Percentiles rank a stretch among this genome's conserved stretches.
These are phyloP conservation scores for Aspergillus bombycis DNA, from an alignment of 2,329 filamentous ascomycete genomes.

Conservation along the genomic window DNA sequence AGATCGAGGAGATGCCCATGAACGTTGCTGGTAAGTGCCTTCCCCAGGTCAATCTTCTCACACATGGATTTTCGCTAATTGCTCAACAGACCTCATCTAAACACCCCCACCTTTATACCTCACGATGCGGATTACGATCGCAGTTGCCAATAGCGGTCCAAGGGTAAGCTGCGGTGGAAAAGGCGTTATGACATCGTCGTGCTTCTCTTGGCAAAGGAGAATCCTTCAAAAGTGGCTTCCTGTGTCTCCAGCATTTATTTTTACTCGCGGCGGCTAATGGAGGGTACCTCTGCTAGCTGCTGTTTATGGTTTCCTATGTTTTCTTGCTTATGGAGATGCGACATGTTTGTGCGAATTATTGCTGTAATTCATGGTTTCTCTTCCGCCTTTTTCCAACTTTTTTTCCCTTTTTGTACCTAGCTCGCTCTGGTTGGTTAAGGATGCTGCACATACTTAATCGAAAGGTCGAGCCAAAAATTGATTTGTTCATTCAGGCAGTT, in stretches of 20 bases:
- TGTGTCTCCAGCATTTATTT: slow-evolving; percentile 39
- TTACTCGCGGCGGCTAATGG: slow-evolving; percentile 28
- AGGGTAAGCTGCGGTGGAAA: slow-evolving; percentile 32
- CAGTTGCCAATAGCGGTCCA: slow-evolving; percentile 36
- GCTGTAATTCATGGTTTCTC: slow-evolving; percentile 38
- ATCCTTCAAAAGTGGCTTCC: slow-evolving; percentile 46
- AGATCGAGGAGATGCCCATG: slow-evolving; percentile 99
- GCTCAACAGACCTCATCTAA: slow-evolving; percentile 47
- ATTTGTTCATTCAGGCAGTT: slow-evolving; percentile 34
- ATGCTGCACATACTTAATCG: slow-evolving; percentile 41
- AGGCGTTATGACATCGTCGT: slow-evolving; percentile 30
- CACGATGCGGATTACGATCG: slow-evolving; percentile 41
- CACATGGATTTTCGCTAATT: slow-evolving; percentile 13
- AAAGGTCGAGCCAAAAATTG: slow-evolving; percentile 42
- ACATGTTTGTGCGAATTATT: slow-evolving; percentile 41
- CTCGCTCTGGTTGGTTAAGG: slow-evolving; percentile 44
- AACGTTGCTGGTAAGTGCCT: slow-evolving; percentile 65
- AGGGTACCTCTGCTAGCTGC: slow-evolving; percentile 18
- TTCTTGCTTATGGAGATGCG: slow-evolving; percentile 41
- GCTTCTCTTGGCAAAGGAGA: slow-evolving; percentile 33
- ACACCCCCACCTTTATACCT: slow-evolving; percentile 35
- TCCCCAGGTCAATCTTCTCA: background rate
- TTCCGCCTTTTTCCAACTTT: slow-evolving; percentile 32
- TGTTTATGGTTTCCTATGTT: slow-evolving; percentile 43
- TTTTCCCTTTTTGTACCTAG: slow-evolving; percentile 38